Evolutionary conservation across 2,329 filamentous ascomycete genomes (phyloP), one percentile per base, ranked within the genome.

Genomic region (Cordyceps pruinosa): DNA sequence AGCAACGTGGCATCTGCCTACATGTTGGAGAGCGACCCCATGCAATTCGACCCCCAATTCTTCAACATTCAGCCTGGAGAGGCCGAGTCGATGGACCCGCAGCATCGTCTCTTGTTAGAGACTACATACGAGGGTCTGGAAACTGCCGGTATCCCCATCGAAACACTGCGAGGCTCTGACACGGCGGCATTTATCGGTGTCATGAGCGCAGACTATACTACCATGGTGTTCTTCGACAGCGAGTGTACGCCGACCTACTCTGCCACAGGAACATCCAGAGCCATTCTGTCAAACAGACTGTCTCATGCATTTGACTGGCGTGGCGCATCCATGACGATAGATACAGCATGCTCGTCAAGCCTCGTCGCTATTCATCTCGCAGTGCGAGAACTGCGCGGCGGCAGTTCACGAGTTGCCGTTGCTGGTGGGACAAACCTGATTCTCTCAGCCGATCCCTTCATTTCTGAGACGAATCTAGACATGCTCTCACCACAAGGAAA

Each of bases 281-380:
- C 73, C 50, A 51, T 50, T 7, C 19, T 50, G 4, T 76, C 76
- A 1, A 80, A 80, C 63, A 68, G 78, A 44, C 68, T 81, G 13
- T 80, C 77, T 1, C 76, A 80, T 60, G 77, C 76, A 65, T 81
- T 79, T 60, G 76, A 81, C 59, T 69, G 82, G 56, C 68, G 70
- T 42, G 79, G 79, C 1, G 76, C 77, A 0, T 78, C 74, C 58
- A 73, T 79, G 60, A 78, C 77, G 0, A 70, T 74, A 4, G 75
- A 80, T 57, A 79, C 77, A 3, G 77, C 75, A 8, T 80, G 77
- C 61, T 79, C 77, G 1, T 76, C 75, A 5, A 75, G 73, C 59
- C 65, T 80, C 58, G 70, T 76, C 25, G 75, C 76, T n/a, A 64
- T 79, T 23, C 77, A 80, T 54, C 65, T 73, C 48, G 77, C 76